phyloP scores from a whole-genome alignment of 2,329 filamentous ascomycete species.

The Diaporthe aspalathi region DNA sequence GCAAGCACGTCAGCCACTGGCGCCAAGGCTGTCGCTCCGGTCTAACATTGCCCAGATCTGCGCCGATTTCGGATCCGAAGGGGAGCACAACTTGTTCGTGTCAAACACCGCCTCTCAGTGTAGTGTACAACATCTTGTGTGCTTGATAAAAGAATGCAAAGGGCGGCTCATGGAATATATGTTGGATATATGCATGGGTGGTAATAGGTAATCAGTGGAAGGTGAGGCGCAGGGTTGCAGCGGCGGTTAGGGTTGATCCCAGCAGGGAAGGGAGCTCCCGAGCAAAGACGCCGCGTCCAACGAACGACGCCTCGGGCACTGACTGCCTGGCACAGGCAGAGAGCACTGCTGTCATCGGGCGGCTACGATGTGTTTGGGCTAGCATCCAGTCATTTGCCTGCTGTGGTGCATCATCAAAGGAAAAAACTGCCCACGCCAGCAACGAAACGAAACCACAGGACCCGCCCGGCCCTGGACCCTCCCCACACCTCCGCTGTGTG shows the following conservation, averaged over 20 bases:
- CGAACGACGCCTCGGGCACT: constrained; percentile 17
- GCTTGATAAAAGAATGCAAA: neutral
- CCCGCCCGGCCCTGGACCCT: neutral
- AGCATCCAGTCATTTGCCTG: neutral
- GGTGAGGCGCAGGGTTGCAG: constrained; percentile 31
- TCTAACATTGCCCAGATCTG: neutral
- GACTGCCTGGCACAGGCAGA: constrained; percentile 15
- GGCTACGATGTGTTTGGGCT: constrained; percentile 2
- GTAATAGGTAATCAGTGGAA: neutral
- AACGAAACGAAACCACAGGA: neutral
- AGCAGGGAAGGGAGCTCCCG: constrained; percentile 35
- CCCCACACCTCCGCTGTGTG: constrained; percentile 21
- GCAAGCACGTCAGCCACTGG: constrained; percentile 16
- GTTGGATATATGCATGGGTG: neutral
- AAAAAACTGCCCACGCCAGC: neutral
- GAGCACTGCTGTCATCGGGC: constrained; percentile 7
- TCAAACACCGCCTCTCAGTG: neutral
- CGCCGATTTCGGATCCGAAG: neutral
- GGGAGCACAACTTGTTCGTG: too few relatives aligned
- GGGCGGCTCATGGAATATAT: neutral
- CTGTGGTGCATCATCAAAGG: constrained; percentile 19
- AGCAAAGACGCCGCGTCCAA: constrained; percentile 10
- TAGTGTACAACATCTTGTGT: neutral
- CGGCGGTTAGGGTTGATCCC: constrained; percentile 37
- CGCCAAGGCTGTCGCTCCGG: neutral